Evolutionary conservation across 23 red algal species (phyloP), one percentile per base, ranked within the genome.

Genomic region (Chondrus crispus): DNA sequence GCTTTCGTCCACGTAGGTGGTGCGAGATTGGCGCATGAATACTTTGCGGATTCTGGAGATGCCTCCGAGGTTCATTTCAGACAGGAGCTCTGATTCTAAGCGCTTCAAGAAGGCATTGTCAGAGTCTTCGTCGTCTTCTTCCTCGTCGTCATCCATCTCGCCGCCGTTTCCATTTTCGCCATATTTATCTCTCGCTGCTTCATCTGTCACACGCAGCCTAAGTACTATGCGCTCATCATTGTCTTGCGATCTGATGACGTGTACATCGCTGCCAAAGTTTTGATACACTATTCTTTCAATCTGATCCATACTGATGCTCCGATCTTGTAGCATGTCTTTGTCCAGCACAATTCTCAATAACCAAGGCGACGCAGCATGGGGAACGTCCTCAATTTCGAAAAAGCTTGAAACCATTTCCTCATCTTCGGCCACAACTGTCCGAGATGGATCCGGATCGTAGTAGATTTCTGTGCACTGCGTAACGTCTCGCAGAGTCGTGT

Each of bases 211-310:
- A 20, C 97, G 90, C 74, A 99, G 78, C 26, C 94, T 84, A 68
- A 99, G 62, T 13, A 99, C 94, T 43, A 96, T 92, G 37, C 95
- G 74, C 47, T 96, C 94, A 22, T 93, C 95, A 87, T 99, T 99
- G 48, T 99, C 97, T 55, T 96, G 90, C 10, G 94, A 96, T 35
- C 89, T 73, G 33, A 99, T 94, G 24, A 96, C 92, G 24, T 95
- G 92, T 37, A 98, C 64, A 68, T 99, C 97, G 41, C 85, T 94
- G n/a, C 92, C 94, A 99, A 99, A 99, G 9, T 84, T 76, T 52
- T 85, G 85, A 36, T 85, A 46, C 71, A 98, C 86, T 1, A 81
- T 69, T 28, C 74, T 91, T 48, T 95, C 85, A 40, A 99, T 78
- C 36, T 85, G 69, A 84, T 93, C 87, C 93, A 98, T 93, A 43